Evolutionary conservation across 2,329 filamentous ascomycete genomes (phyloP), one percentile per base, ranked within the genome.

Genomic region (Fusarium kyushuense): DNA sequence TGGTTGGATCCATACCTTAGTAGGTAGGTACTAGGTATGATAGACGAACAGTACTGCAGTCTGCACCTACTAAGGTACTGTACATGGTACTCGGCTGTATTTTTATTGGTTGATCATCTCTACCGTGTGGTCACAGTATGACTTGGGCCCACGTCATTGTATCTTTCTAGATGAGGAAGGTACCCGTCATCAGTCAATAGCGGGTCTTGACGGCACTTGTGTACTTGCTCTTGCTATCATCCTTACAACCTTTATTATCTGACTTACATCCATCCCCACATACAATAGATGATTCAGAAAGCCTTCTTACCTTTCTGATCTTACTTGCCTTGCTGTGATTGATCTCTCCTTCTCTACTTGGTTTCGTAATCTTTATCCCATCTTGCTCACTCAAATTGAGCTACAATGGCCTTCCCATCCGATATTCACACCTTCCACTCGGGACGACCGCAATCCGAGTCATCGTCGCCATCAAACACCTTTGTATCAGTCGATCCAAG

Each of bases 401-500:
- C 21, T 14, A 55, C 52, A 62, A 80, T 80, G 79, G 77, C 79
- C 19, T 79, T 79, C 60, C 52, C 76, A 10, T 68, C 74, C 16
- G 76, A 80, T 51, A 80, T 80, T 68, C 86, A 91, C 76, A 89
- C 93, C 67, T 96, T 91, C 80, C 93, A 93, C 82, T 86, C 89
- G 69, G 93, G 93, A 78, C 85, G 86, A 76, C 80, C 84, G 43
- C 92, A 93, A 74, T 80, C 84, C 27, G 69, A 75, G 13, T 85
- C 88, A 48, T 84, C 84, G 14, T 84, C 82, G 36, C 87, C 88
- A 12, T 81, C 84, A 41, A 83, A 84, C 61, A 89, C 89, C 46
- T 95, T 96, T 80, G 82, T 89, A 66, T 88, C 90, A 30, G 83
- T 95, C 76, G 86, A 96, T 76, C 93, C 93, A 38, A 88, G 92